Conservation (phyloP, 1,284 basidiomycete genomes). For the Pseudozyma hubeiensis region DNA sequence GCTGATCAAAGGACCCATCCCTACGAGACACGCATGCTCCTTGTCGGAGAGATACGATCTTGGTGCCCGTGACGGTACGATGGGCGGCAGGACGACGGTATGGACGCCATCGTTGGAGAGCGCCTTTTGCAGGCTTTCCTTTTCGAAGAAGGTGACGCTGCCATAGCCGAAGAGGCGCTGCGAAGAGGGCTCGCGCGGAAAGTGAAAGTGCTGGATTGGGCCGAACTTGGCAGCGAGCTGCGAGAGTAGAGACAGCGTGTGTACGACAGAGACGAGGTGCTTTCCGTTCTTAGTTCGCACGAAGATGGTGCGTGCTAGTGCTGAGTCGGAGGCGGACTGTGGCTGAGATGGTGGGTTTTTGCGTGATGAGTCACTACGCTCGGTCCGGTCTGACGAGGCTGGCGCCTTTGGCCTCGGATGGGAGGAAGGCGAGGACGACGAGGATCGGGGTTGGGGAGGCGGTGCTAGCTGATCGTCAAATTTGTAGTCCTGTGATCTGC, state of each 20-base stretch:
- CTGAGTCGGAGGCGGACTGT: constrained; percentile 8
- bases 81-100: constrained; percentile 32
- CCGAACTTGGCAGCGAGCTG: constrained; percentile 43
- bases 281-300: constrained; percentile 43
- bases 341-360: neutral
- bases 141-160: constrained; percentile 40
- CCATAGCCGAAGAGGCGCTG: constrained; percentile 41
- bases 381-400: no score
- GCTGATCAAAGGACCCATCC: constrained; percentile 22
- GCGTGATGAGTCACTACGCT: no score
- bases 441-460: neutral
- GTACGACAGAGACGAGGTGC: constrained; percentile 41
- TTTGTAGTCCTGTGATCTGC: constrained; percentile 12
- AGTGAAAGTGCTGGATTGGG: constrained; percentile 44
- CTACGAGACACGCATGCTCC: constrained; percentile 28
- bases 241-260: constrained; percentile 40
- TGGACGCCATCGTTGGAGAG: constrained; percentile 34
- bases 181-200: constrained; percentile 33
- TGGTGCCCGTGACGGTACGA: constrained; percentile 36
- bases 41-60: constrained; percentile 39
- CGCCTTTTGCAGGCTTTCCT: constrained; percentile 32
- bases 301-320: constrained; percentile 33
- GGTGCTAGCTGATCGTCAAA: constrained; percentile 26
- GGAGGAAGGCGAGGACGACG: neutral
- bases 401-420: no score